Conservation (phyloP, 1,139 yeast genomes). For the Meyerozyma carpophila region DNA sequence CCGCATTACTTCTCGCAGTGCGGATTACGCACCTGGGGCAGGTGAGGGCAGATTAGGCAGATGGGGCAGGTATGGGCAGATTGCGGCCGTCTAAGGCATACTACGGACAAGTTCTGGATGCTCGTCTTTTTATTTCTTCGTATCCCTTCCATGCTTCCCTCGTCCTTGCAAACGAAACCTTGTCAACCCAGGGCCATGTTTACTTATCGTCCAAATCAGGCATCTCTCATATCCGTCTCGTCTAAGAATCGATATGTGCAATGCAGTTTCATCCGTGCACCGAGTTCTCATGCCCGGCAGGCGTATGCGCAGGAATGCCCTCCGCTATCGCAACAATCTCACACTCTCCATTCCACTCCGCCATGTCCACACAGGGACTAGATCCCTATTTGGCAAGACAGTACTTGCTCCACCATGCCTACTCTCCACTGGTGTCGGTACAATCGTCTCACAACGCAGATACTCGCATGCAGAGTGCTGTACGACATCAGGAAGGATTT, state of each 20-base stretch:
- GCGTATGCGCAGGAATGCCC: not conserved
- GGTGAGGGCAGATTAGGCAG: too few relatives aligned
- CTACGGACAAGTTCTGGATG: too few relatives aligned
- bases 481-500: slow-evolving; percentile 23
- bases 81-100: too few relatives aligned
- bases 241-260: not conserved
- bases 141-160: too few relatives aligned
- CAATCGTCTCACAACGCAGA: slow-evolving; percentile 51
- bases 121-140: too few relatives aligned
- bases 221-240: not conserved
- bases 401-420: slow-evolving; percentile 43
- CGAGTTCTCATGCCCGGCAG: not conserved
- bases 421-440: slow-evolving; percentile 55
- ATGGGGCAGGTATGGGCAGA: too few relatives aligned
- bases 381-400: slow-evolving; percentile 41
- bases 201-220: not conserved
- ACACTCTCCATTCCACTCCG: not conserved
- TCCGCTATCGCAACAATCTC: not conserved
- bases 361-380: slow-evolving; percentile 18
- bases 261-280: not conserved
- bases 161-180: too few relatives aligned
- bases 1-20: too few relatives aligned
- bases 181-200: not conserved
- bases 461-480: slow-evolving; percentile 31
- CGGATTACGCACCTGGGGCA: too few relatives aligned